These are phyloP conservation scores for Pulveroboletus sp. DNA, from an alignment of 768 basidiomycete genomes.

Conservation along the genomic window DNA sequence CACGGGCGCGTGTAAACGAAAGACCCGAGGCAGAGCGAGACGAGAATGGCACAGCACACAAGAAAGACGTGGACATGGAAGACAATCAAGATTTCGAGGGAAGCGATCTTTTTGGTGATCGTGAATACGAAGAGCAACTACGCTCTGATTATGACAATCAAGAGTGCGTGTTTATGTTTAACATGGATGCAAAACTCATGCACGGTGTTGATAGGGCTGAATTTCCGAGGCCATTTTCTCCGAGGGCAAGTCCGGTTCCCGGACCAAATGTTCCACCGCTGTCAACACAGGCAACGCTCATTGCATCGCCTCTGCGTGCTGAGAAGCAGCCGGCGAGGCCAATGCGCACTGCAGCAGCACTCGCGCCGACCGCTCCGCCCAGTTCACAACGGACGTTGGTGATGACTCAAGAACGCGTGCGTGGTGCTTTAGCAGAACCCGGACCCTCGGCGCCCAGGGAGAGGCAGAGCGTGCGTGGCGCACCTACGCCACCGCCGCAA, in stretches of 20 bases:
- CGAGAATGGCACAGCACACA: not conserved
- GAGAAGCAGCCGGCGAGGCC: conserved; percentile 1
- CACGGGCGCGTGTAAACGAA: conserved; percentile 7
- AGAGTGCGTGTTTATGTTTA: conserved; percentile 10
- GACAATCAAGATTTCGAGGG: conserved; percentile 12
- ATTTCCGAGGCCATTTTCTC: not conserved
- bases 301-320: conserved; percentile 16
- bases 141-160: not conserved
- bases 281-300: conserved; percentile 26
- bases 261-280: conserved; percentile 7
- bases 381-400: conserved; percentile 13
- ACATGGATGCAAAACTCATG: not conserved
- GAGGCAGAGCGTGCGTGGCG: not conserved
- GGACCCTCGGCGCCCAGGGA: conserved; percentile 7
- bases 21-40: not conserved
- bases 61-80: not conserved
- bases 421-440: conserved; percentile 12
- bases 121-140: not conserved
- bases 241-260: not conserved
- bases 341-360: not conserved
- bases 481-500: too few species aligned
- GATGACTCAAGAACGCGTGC: not conserved
- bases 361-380: not conserved
- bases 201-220: conserved; percentile 1
- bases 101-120: conserved; percentile 24